Base-by-base conservation (phyloP, 164 flowering plant species). In the Chimonanthus salicifolius region DNA sequence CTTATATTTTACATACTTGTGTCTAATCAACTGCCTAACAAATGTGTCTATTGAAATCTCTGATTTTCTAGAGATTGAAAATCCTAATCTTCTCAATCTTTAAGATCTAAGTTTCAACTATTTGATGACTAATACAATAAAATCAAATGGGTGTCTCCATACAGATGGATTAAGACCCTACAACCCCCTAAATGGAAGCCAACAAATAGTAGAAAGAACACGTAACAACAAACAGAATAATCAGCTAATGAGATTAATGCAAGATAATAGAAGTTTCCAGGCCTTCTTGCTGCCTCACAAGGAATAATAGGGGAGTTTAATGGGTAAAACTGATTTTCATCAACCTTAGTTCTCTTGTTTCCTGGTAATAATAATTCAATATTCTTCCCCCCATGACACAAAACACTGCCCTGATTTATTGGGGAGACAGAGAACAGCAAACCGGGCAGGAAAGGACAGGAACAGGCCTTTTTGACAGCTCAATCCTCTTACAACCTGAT, bases 381-480 rank as follows among this genome's bases (percentile, higher is more conserved):
- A 54, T 60, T 76, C 68, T 47, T 64, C 58, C 74, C 48, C 65
- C 48, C 11, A 33, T 67, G 58, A 75, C 69, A 72, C 65, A 80
- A 80, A 77, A 78, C 80, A 75, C 69, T 47, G 64, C 70, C 66
- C 66, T 71, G 74, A 79, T 80, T 78, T 76, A 75, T 70, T 74
- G 70, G 74, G 75, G 74, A 64, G 71, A 63, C 67, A 71, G 74
- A 78, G 62, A 75, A 74, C 58, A 21, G 70, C 69, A 46, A 68
- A 73, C 72, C 70, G 71, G 72, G 68, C 9, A 64, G 63, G 62
- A 68, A 47, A 68, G 62, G 62, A 76, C 67, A 50, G 51, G 65
- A 64, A 73, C 71, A 76, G 47, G 62, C 21, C 76, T 70, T 74
- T 76, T 77, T 74, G 73, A 78, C 78, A 76, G 67, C 78, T 74